Evolutionary conservation across 2,329 filamentous ascomycete species (phyloP).

Genomic region (Magnaporthales sp.): DNA sequence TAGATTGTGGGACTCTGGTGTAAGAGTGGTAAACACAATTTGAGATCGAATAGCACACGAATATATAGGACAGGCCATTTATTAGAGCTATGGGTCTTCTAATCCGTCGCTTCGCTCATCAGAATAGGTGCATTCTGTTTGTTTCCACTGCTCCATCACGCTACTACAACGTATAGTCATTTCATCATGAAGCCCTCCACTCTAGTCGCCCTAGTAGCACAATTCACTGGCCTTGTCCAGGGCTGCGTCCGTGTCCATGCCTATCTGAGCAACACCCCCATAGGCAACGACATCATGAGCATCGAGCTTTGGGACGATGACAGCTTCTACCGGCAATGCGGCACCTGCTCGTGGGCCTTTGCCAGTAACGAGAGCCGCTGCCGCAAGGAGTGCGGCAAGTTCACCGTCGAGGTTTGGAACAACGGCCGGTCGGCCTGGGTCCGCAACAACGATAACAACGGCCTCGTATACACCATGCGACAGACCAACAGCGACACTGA

Average conservation of each 20-base stretch:
- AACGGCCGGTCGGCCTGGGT: background rate
- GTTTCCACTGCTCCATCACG: too few relatives aligned
- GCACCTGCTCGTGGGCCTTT: background rate
- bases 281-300: background rate
- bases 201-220: background rate
- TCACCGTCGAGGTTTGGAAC: background rate
- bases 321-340: background rate
- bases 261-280: background rate
- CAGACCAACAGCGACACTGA: background rate
- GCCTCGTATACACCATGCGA: background rate
- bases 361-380: background rate
- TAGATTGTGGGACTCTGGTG: background rate
- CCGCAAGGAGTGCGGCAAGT: background rate
- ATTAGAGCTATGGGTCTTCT: too few relatives aligned
- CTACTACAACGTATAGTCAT: background rate
- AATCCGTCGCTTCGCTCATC: too few relatives aligned
- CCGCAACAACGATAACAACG: background rate
- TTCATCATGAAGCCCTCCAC: background rate
- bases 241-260: background rate
- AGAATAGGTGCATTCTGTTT: background rate
- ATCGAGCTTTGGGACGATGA: background rate
- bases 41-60: background rate
- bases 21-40: background rate
- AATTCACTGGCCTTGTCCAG: background rate
- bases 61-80: background rate